Evolutionary conservation across 2,329 filamentous ascomycete species (phyloP), one percentile per base, ranked within the genome.

Genomic region (Cryphonectria japonica): DNA sequence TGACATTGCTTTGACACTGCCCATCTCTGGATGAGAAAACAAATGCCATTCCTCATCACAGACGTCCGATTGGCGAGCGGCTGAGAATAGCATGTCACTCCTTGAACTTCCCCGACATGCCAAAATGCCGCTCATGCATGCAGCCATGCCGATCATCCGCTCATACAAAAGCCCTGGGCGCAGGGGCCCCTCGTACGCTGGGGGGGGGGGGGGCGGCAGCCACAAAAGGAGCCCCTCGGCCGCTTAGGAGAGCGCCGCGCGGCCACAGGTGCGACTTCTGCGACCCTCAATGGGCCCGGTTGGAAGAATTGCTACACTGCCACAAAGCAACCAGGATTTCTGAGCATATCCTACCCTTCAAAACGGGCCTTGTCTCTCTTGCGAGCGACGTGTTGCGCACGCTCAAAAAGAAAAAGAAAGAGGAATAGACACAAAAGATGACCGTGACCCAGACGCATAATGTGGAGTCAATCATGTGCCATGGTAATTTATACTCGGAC

Each of bases 391-490:
- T n/a, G 59, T n/a, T 19, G 32, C 4, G 19, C 59, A 34, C 16
- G 9, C 32, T n/a, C 34, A 37, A 13, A 59, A 59, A 19, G 8
- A 32, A 26, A 66, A n/a, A 54, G 8, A 39, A 13, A 11, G 37
- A 11, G 37, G 37, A 60, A 34, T 32, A n/a, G 46, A n/a, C 46
- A 50, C 46, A 50, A n/a, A n/a, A 50, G 50, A 22, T 34, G 52
- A 16, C 26, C 52, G 9, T n/a, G 52, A 34, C 52, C 32, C 41
- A 22, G 54, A 37, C 52, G 52, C 52, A 41, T 39, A 37, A 67
- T 67, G 65, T 67, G 65, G 65, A 59, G 65, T 52, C 64, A 41
- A 29, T 54, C 52, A 52, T 66, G 32, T 64, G 19, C n/a, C 37
- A 46, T 39, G 29, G 37, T 46, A 39, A 46, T 39, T 32, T 34